Conservation (phyloP, 495 filamentous ascomycete species). For the Endocarpon pusillum region DNA sequence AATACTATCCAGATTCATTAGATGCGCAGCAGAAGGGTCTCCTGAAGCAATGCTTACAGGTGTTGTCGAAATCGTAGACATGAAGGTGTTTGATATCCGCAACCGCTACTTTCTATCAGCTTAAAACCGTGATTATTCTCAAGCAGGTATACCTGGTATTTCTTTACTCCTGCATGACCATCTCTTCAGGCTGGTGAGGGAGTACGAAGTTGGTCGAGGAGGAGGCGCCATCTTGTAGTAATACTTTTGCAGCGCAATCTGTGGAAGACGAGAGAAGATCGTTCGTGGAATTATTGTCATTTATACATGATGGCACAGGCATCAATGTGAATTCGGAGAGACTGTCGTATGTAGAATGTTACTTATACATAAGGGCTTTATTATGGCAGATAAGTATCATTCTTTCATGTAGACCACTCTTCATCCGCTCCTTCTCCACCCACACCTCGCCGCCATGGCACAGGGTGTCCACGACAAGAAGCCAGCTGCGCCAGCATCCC, state of each 20-base stretch:
- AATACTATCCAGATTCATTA: conserved; percentile 44
- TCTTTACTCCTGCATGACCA: conserved; percentile 66
- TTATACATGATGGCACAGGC: too few species aligned
- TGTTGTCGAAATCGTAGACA: conserved; percentile 98
- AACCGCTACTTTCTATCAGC: conserved; percentile 23
- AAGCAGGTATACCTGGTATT: conserved; percentile 39
- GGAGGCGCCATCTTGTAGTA: conserved; percentile 2
- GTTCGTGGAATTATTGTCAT: too few species aligned
- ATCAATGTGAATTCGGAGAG: too few species aligned
- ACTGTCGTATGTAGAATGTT: too few species aligned
- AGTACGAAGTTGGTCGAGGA: conserved; percentile 23
- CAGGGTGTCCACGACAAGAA: too few species aligned
- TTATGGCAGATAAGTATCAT: too few species aligned
- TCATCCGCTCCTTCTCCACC: too few species aligned
- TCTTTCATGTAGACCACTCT: too few species aligned
- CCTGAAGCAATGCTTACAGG: conserved; percentile 36
- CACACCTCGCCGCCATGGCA: too few species aligned
- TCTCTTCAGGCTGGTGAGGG: conserved; percentile 54
- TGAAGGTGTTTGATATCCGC: conserved; percentile 65
- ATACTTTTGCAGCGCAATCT: too few species aligned
- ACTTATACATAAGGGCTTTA: too few species aligned
- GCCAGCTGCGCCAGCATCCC: too few species aligned
- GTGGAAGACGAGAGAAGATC: conserved; percentile 17
- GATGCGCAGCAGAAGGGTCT: background rate
- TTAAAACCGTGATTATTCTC: background rate